A percentile compares a stretch with the other conserved stretches of the same genome.
These are phyloP conservation scores for Xylaria intraflava DNA, from an alignment of 495 filamentous ascomycete genomes.

Conservation along the genomic window DNA sequence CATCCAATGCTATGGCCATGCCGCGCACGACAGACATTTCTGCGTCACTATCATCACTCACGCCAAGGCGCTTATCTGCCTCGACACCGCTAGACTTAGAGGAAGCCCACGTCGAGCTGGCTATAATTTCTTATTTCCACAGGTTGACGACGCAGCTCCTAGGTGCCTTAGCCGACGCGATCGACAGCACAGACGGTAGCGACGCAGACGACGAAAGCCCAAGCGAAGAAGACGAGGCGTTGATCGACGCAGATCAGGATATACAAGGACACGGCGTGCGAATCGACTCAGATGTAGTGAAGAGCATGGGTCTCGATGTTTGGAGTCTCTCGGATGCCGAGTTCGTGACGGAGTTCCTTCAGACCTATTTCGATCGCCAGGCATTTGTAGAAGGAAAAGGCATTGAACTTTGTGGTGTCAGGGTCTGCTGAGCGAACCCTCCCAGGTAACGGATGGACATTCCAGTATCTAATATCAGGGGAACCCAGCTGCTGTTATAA, in stretches of 20 bases:
- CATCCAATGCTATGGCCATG: slow-evolving; percentile 18
- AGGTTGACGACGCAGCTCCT: slow-evolving; percentile 70
- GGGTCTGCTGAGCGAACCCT: slow-evolving; percentile 58
- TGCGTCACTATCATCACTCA: slow-evolving; percentile 35
- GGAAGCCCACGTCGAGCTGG: slow-evolving; percentile 52
- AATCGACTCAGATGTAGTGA: slow-evolving; percentile 64
- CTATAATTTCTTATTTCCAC: slow-evolving; percentile 88
- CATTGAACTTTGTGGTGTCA: slow-evolving; percentile 74
- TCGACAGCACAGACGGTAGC: slow-evolving; percentile 52
- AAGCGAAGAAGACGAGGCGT: slow-evolving; percentile 22
- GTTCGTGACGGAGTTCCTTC: slow-evolving; percentile 63
- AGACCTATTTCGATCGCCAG: slow-evolving; percentile 62
- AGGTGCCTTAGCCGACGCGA: slow-evolving; percentile 59
- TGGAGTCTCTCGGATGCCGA: slow-evolving; percentile 74
- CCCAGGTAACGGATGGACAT: too few species aligned
- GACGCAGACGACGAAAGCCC: slow-evolving; percentile 25
- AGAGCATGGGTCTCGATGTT: slow-evolving; percentile 74
- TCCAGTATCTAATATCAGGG: too few species aligned
- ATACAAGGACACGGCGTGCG: slow-evolving; percentile 38
- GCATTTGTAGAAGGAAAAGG: slow-evolving; percentile 65
- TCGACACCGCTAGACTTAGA: slow-evolving; percentile 18
- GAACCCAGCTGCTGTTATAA: slow-evolving; percentile 1
- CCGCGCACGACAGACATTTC: slow-evolving; percentile 28
- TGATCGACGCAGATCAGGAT: slow-evolving; percentile 20
- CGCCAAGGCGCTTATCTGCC: slow-evolving; percentile 17